Percentiles rank a stretch among this genome's conserved stretches.
phyloP scores from a whole-genome alignment of 1,139 yeast genomes.

The Blastobotrys buckinghamii region DNA sequence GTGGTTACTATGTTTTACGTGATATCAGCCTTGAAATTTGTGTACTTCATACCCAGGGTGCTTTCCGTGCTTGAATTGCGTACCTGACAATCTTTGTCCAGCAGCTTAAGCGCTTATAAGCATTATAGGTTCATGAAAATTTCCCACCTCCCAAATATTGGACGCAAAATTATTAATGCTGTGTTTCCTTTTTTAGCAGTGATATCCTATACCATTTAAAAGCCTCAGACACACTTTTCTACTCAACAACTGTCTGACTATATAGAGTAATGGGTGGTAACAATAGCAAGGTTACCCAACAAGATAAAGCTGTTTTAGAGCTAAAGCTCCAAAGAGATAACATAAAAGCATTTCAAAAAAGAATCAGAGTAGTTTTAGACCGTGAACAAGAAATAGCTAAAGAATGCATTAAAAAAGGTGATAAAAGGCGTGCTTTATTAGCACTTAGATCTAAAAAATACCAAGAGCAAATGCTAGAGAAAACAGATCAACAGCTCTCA shows the following conservation, averaged over 20 bases:
- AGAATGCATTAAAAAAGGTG: slow-evolving; percentile 48
- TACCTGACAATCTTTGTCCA: too few species aligned
- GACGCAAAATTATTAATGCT: too few species aligned
- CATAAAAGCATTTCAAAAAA: slow-evolving; percentile 65
- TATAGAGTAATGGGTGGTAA: slow-evolving; percentile 36
- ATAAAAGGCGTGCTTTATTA: slow-evolving; percentile 57
- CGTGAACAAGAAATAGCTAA: slow-evolving; percentile 56
- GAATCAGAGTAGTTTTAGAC: slow-evolving; percentile 49
- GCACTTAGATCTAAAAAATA: slow-evolving; percentile 74
- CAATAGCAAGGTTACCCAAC: slow-evolving; percentile 57
- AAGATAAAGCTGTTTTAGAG: slow-evolving; percentile 80
- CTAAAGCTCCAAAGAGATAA: slow-evolving; percentile 85
- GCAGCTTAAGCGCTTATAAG: too few species aligned
- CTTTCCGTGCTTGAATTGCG: too few species aligned
- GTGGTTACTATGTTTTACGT: too few species aligned
- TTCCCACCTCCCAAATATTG: too few species aligned
- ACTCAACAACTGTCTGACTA: slow-evolving; percentile 48
- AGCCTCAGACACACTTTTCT: too few species aligned
- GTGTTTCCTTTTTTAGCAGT: too few species aligned
- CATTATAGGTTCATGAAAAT: too few species aligned
- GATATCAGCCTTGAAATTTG: too few species aligned
- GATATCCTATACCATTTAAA: too few species aligned
- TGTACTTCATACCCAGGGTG: too few species aligned
- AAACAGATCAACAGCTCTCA: slow-evolving; percentile 71
- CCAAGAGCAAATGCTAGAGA: slow-evolving; percentile 61